phyloP scores from a whole-genome alignment of 2,329 filamentous ascomycete species.

The Calonectria montana region DNA sequence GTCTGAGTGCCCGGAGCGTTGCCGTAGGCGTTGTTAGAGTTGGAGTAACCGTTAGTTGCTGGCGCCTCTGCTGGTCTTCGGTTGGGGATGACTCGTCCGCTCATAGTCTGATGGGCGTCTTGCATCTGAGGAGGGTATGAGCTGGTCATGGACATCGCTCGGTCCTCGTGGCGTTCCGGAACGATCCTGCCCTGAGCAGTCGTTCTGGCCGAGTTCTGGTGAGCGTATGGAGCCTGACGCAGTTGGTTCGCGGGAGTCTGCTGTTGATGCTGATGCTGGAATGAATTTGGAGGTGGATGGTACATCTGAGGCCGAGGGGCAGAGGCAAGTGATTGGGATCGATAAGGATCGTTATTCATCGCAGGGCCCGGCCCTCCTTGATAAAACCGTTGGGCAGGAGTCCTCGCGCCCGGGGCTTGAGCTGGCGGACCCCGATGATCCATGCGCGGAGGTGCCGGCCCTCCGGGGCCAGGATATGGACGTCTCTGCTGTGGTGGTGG shows the following conservation, averaged over 20 bases:
- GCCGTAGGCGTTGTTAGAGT: conserved; percentile 52
- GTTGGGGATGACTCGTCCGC: conserved; percentile 89
- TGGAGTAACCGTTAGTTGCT: conserved; percentile 49
- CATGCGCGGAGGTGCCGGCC: conserved; percentile 71
- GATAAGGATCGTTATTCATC: conserved; percentile 85
- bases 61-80: conserved; percentile 60
- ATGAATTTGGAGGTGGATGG: conserved; percentile 70
- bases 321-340: conserved; percentile 92
- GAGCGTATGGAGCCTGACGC: conserved; percentile 79
- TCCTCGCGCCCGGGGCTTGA: conserved; percentile 52
- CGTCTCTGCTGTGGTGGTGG: conserved; percentile 55
- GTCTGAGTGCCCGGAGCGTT: conserved; percentile 65
- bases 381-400: conserved; percentile 69
- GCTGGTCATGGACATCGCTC: conserved; percentile 95
- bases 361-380: conserved; percentile 69
- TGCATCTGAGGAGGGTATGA: conserved; percentile 75
- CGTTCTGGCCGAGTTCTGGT: conserved; percentile 75
- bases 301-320: conserved; percentile 80
- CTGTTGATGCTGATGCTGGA: conserved; percentile 55
- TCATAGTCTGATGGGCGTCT: conserved; percentile 91
- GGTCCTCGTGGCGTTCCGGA: conserved; percentile 90
- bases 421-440: conserved; percentile 68
- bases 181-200: conserved; percentile 93
- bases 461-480: conserved; percentile 56
- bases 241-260: conserved; percentile 78